These are phyloP conservation scores for Arthrobotrys musiformis DNA, from an alignment of 2,329 filamentous ascomycete species.

Conservation along the genomic window DNA sequence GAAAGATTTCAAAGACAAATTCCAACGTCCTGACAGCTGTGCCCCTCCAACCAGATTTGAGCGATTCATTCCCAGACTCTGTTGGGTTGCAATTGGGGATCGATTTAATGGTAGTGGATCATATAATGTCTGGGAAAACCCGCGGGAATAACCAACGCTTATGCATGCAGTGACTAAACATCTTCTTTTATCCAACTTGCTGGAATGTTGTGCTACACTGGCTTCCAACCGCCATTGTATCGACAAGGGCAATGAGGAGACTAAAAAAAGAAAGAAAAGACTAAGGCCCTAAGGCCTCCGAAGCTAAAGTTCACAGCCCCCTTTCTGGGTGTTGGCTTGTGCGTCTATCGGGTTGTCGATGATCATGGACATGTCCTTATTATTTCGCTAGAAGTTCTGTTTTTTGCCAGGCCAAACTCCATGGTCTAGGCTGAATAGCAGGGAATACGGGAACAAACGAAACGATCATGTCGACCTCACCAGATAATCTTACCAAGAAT, in stretches of 20 bases:
- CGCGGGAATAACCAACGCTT: conserved; percentile 28
- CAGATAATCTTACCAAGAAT: conserved; percentile 21
- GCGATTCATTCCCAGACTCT: background rate
- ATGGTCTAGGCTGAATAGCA: conserved; percentile 16
- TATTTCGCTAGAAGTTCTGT: too few species aligned
- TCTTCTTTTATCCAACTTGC: conserved; percentile 43
- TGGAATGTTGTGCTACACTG: conserved; percentile 36
- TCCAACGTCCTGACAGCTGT: background rate
- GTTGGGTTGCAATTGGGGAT: conserved; percentile 21
- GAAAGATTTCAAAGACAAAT: conserved; percentile 47
- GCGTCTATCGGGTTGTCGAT: conserved; percentile 12
- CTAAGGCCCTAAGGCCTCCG: background rate
- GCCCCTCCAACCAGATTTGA: conserved; percentile 12
- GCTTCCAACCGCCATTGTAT: background rate
- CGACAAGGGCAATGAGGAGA: background rate
- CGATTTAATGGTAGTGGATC: conserved; percentile 11
- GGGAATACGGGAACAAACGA: background rate
- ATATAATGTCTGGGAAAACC: conserved; percentile 15
- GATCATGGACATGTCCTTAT: conserved; percentile 17
- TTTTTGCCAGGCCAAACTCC: conserved; percentile 23
- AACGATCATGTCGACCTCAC: conserved; percentile 32
- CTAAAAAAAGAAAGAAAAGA: background rate
- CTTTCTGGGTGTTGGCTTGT: conserved; percentile 31
- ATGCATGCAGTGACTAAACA: conserved; percentile 22
- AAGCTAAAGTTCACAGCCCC: conserved; percentile 36